Evolutionary conservation across 768 basidiomycete species (phyloP), one percentile per base, ranked within the genome.

Genomic region (Pleurotus pulmonarius): DNA sequence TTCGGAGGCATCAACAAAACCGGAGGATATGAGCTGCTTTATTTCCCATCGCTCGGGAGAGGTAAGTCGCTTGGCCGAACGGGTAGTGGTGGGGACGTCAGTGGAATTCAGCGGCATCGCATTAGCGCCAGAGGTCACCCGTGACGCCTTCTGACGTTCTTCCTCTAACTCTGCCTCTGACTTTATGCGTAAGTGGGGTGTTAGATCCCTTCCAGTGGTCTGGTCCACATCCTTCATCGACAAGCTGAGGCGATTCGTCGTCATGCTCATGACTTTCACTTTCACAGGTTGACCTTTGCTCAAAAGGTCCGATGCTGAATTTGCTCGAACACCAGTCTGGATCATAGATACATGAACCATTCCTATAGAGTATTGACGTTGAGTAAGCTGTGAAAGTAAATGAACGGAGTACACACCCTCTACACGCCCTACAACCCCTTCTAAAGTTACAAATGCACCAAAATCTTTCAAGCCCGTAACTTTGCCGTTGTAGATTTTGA

Each of bases 211-310:
- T 5, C 96, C 97, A 0, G 87, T 87, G 13, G 68, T 71, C 69
- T 99, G 97, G 68, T 99, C 97, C 29, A 94, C 97, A 67, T 99
- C 97, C 66, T 96, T 96, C 90, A 99, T 98, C 20, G 96, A 98
- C 20, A 99, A 79, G 6, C 91, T 83, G 53, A 94, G 70, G 54
- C 92, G 84, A 59, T 56, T 83, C 4, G 91, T 92, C 1, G 94
- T 91, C 18, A 93, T 80, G 58, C 92, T 94, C 87, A 97, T 91
- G 59, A 98, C 94, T 70, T 99, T 98, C 66, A 98, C 92, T 69
- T 96, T 98, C 59, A 97, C 92, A 12, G 75, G 65, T 65, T 98
- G 92, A 18, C 88, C 87, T 57, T 94, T 82, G 59, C 83, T 88
- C 51, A 98, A 80, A 43, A 97, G 76, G 68, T 99, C 97, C 39